Percentiles rank a stretch among this genome's conserved stretches.
Conservation (phyloP, 2,329 filamentous ascomycete species). For the Scleromitrula shiraiana region DNA sequence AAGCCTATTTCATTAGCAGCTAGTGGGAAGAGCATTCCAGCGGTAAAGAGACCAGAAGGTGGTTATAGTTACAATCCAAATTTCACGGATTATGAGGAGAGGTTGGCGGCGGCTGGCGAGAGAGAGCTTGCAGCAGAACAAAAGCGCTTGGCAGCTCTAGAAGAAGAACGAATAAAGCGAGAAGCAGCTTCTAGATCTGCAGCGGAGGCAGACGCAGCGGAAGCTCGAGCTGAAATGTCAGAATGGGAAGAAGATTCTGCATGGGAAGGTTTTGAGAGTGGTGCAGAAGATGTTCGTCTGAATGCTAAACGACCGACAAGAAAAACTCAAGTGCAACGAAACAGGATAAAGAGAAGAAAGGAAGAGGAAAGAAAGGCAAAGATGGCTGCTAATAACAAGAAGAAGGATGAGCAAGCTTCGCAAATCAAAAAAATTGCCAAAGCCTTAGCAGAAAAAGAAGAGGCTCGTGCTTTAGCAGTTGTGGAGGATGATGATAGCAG, state of each 20-base stretch:
- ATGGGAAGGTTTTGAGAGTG: conserved; percentile 86
- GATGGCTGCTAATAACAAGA: conserved; percentile 68
- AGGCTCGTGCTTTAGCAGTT: conserved; percentile 37
- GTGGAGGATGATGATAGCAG: conserved; percentile 40
- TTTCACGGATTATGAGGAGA: conserved; percentile 76
- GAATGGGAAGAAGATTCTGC: conserved; percentile 83
- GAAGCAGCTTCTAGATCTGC: conserved; percentile 63
- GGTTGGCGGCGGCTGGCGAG: conserved; percentile 65
- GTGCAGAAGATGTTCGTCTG: conserved; percentile 56
- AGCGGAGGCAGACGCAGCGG: conserved; percentile 66
- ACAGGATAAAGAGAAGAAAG: conserved; percentile 82
- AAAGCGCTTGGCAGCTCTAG: conserved; percentile 59
- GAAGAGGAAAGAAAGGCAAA: conserved; percentile 71
- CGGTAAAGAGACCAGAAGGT: conserved; percentile 69
- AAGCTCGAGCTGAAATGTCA: conserved; percentile 55
- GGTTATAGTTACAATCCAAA: conserved; percentile 90
- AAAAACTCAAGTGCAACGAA: conserved; percentile 80
- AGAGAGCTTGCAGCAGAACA: conserved; percentile 74
- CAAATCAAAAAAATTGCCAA: conserved; percentile 63
- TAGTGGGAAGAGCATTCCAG: conserved; percentile 69
- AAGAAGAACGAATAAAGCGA: conserved; percentile 56
- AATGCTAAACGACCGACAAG: conserved; percentile 70
- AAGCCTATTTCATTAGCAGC: conserved; percentile 76
- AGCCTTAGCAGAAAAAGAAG: conserved; percentile 52
- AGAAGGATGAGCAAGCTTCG: conserved; percentile 62